Conservation (phyloP, 257 asterid genomes). For the Apocynum venetum region DNA sequence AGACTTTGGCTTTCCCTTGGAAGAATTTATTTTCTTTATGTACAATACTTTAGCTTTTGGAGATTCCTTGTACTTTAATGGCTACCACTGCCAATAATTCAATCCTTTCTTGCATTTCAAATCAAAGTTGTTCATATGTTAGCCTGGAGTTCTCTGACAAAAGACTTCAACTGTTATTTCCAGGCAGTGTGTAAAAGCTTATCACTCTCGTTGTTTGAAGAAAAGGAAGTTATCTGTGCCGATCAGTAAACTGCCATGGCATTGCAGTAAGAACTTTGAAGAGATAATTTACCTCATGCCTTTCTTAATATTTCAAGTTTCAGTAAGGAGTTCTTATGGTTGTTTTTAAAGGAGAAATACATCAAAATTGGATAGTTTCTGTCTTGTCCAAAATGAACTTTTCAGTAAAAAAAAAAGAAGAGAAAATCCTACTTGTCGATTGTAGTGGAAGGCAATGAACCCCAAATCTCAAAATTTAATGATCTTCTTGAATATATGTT, state of each 20-base stretch:
- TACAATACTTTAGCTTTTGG: too few species aligned
- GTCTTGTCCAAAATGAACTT: neutral
- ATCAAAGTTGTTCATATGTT: neutral
- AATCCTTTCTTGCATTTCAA: neutral
- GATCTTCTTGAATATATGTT: too few species aligned
- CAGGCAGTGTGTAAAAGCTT: slow-evolving; percentile 2
- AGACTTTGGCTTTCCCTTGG: neutral
- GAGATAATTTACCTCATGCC: neutral
- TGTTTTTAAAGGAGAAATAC: neutral
- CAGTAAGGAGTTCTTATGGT: neutral
- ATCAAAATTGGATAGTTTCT: neutral
- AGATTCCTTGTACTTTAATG: too few species aligned
- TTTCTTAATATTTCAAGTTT: neutral
- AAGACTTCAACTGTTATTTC: neutral
- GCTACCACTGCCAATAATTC: too few species aligned
- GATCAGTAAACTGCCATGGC: neutral
- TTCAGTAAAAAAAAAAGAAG: too few species aligned
- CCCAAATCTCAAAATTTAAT: too few species aligned
- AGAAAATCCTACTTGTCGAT: too few species aligned
- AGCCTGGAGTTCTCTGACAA: neutral
- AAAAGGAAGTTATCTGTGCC: neutral
- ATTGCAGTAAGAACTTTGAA: slow-evolving; percentile 5
- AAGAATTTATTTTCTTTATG: neutral
- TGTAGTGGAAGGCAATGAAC: too few species aligned
- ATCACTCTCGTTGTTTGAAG: neutral